Conservation (phyloP, 306 rosid genomes). For the Cajanus cajan region DNA sequence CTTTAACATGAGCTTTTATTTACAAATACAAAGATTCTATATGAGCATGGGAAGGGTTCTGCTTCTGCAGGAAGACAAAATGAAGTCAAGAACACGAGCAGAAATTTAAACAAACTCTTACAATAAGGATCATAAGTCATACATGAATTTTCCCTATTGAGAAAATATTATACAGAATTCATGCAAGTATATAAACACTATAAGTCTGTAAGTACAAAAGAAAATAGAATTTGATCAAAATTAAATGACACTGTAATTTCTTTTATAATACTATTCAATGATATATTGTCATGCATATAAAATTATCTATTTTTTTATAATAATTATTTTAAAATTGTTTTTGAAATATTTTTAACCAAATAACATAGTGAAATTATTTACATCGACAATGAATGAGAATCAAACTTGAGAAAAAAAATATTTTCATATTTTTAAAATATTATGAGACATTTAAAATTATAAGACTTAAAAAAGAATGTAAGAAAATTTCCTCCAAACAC, state of each 20-base stretch:
- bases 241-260: background rate
- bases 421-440: background rate
- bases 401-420: background rate
- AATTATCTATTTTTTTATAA: too few relatives aligned
- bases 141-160: background rate
- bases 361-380: too few relatives aligned
- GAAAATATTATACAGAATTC: background rate
- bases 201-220: background rate
- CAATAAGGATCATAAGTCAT: background rate
- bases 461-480: too few relatives aligned
- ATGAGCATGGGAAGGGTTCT: background rate
- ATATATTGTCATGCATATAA: background rate
- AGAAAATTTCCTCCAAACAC: too few relatives aligned
- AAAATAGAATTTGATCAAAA: background rate
- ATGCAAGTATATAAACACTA: background rate
- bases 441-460: too few relatives aligned
- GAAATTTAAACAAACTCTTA: background rate
- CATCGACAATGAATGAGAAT: background rate
- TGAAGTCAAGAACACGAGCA: background rate
- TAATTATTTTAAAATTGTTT: too few relatives aligned
- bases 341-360: too few relatives aligned
- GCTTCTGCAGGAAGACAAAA: background rate
- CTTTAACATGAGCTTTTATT: background rate
- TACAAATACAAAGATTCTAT: background rate
- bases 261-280: background rate